These are phyloP conservation scores for Penicillium sp. DNA, from an alignment of 2,329 filamentous ascomycete species.

Conservation along the genomic window DNA sequence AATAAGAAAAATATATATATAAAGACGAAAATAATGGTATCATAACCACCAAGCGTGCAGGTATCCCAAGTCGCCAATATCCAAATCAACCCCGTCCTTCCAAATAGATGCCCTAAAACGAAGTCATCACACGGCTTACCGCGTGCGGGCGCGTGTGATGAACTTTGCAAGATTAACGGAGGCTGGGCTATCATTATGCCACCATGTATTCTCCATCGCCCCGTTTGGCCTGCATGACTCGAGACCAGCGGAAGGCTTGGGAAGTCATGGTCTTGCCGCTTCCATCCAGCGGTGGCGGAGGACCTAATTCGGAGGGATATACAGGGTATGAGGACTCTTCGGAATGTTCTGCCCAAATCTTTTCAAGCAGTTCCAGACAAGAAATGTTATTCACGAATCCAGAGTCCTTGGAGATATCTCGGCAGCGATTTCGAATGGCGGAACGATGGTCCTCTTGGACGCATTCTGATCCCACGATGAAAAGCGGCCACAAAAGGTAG, in stretches of 20 bases:
- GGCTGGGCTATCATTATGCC: constrained; percentile 21
- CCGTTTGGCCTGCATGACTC: constrained; percentile 37
- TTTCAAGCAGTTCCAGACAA: constrained; percentile 79
- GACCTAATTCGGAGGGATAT: constrained; percentile 19
- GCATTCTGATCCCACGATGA: constrained; percentile 86
- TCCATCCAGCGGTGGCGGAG: constrained; percentile 15
- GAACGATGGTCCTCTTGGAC: constrained; percentile 75
- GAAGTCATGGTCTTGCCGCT: constrained; percentile 10
- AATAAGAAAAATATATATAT: not conserved
- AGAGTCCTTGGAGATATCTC: constrained; percentile 81
- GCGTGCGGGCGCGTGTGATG: no score
- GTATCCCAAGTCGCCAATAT: constrained; percentile 9
- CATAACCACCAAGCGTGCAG: constrained; percentile 13
- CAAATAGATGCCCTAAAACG: not conserved
- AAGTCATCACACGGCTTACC: no score
- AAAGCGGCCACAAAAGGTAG: constrained; percentile 89
- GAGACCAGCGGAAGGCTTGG: constrained; percentile 38
- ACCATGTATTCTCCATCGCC: constrained; percentile 42
- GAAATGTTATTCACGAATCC: constrained; percentile 93
- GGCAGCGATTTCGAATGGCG: constrained; percentile 75
- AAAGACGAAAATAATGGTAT: constrained; percentile 15
- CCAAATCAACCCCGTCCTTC: not conserved
- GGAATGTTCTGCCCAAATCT: constrained; percentile 64
- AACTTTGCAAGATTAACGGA: not conserved
- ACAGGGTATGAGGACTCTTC: constrained; percentile 23